Conservation (phyloP, 1,139 yeast species). For the Sugiyamaella pinicola region DNA sequence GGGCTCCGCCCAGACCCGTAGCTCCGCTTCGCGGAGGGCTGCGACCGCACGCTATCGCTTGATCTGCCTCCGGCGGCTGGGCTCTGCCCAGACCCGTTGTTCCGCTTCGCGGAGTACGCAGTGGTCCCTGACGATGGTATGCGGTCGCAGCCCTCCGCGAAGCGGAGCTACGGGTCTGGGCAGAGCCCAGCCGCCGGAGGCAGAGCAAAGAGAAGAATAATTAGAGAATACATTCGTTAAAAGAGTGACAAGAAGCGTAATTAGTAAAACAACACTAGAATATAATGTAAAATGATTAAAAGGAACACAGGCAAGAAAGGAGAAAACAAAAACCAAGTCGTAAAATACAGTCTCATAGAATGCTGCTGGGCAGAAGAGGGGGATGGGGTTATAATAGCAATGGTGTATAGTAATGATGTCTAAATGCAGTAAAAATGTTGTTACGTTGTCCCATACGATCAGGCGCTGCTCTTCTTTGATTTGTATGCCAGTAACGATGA, state of each 20-base stretch:
- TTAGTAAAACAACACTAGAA: background rate
- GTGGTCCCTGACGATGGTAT: too few relatives aligned
- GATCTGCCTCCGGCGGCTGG: background rate
- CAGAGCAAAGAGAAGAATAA: background rate
- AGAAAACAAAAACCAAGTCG: background rate
- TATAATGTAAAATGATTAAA: background rate
- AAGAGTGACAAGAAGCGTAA: conserved; percentile 14
- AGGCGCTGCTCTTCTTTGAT: conserved; percentile 27
- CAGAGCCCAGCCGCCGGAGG: conserved; percentile 6
- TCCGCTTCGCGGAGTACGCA: background rate
- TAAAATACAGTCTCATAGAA: conserved; percentile 1
- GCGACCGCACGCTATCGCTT: too few relatives aligned
- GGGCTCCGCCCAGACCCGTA: background rate
- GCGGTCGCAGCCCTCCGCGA: too few relatives aligned
- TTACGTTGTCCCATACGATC: background rate
- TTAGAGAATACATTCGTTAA: conserved; percentile 8
- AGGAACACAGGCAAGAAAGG: background rate
- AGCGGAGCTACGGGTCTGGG: conserved; percentile 4
- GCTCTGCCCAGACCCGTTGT: background rate
- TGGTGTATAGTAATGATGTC: background rate
- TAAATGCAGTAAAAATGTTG: background rate
- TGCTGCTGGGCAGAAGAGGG: too few relatives aligned
- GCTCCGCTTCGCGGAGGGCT: background rate
- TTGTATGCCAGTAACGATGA: conserved; percentile 75
- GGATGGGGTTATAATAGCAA: conserved; percentile 1